phyloP scores from a whole-genome alignment of 495 filamentous ascomycete species.

The Talaromyces trachyspermus region DNA sequence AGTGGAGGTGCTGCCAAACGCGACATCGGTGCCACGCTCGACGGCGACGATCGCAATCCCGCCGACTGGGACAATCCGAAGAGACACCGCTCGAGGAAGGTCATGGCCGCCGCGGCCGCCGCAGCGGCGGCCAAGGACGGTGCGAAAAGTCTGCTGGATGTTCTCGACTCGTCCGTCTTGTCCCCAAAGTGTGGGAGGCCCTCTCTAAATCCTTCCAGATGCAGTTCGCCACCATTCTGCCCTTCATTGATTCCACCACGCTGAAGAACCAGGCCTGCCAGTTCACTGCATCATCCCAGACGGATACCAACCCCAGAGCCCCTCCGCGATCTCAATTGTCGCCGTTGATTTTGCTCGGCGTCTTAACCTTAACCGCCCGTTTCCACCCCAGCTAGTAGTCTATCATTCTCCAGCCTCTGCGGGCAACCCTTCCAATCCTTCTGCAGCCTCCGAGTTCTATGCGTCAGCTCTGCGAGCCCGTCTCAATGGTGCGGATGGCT shows the following conservation, averaged over 20 bases:
- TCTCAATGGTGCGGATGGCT: conserved; percentile 47
- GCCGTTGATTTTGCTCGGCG: conserved; percentile 66
- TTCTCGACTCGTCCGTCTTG: conserved; percentile 45
- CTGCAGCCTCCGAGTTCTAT: conserved; percentile 72
- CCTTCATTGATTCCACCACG: conserved; percentile 74
- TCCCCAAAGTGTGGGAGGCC: conserved; percentile 61
- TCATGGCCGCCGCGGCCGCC: conserved; percentile 26
- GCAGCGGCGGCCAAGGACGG: conserved; percentile 22
- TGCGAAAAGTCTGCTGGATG: conserved; percentile 29
- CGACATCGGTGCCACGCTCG: conserved; percentile 38
- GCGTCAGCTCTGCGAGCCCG: conserved; percentile 60
- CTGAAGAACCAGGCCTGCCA: conserved; percentile 54
- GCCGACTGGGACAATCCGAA: conserved; percentile 53
- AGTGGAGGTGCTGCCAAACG: conserved; percentile 49
- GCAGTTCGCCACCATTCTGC: conserved; percentile 74
- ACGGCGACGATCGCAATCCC: conserved; percentile 47
- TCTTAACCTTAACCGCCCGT: conserved; percentile 71
- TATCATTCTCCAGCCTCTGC: conserved; percentile 49
- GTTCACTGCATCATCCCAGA: conserved; percentile 26
- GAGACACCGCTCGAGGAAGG: conserved; percentile 47
- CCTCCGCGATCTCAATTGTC: conserved; percentile 39
- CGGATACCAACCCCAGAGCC: conserved; percentile 19
- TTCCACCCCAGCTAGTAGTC: conserved; percentile 63
- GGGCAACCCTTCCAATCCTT: conserved; percentile 45
- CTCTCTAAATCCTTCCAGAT: conserved; percentile 75